A percentile compares a stretch with the other conserved stretches of the same genome.
Conservation (phyloP, 1,284 basidiomycete genomes). For the Malassezia obtusa region DNA sequence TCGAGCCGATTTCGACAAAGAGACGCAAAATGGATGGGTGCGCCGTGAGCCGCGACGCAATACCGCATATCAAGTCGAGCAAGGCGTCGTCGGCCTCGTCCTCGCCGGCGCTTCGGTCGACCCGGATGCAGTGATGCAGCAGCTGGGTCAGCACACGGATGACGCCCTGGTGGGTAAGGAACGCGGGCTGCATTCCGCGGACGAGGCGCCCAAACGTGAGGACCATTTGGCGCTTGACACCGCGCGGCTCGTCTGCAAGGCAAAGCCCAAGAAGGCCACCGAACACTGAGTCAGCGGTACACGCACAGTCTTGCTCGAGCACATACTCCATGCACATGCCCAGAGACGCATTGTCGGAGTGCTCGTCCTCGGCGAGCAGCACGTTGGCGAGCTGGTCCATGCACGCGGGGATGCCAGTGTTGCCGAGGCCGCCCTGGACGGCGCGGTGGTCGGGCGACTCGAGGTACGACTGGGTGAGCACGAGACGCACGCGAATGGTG, state of each 20-base stretch:
- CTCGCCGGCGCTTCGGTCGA: background rate
- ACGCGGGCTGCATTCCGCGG: background rate
- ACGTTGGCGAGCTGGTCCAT: background rate
- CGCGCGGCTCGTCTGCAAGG: slow-evolving; percentile 7
- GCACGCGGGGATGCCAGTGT: background rate
- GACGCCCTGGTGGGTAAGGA: slow-evolving; percentile 5
- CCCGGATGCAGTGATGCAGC: background rate
- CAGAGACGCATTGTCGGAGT: background rate
- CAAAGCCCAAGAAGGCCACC: slow-evolving; percentile 1
- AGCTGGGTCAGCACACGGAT: background rate
- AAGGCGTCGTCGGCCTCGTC: background rate
- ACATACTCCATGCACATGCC: slow-evolving; percentile 7
- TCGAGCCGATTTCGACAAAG: background rate
- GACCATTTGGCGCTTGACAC: background rate
- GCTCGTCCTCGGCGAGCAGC: slow-evolving; percentile 1
- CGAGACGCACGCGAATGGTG: background rate
- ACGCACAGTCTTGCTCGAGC: slow-evolving; percentile 3
- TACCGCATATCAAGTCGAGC: background rate
- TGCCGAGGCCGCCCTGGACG: background rate
- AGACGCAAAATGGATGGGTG: background rate
- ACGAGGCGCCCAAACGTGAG: background rate
- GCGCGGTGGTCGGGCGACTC: background rate
- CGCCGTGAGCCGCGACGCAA: background rate
- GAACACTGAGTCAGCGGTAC: background rate
- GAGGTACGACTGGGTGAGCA: background rate